Base-by-base conservation (phyloP, 23 red algal species). In the Rhodosorus marinus region DNA sequence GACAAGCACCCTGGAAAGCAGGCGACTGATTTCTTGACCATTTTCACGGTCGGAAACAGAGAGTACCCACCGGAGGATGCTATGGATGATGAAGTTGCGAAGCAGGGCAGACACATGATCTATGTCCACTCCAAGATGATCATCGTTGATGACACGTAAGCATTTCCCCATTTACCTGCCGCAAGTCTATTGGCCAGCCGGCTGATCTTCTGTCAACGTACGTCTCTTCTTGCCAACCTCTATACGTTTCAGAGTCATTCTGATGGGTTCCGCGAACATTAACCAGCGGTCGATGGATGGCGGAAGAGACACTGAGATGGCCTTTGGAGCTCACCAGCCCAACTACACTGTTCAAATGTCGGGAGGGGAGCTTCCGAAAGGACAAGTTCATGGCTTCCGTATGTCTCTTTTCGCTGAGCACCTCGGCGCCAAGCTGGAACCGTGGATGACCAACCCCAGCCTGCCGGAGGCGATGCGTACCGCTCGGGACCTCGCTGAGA, bases 191-290 rank as follows among this genome's bases (percentile, higher is more conserved):
- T n/a, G n/a, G n/a, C n/a, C n/a, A n/a, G n/a, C n/a, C n/a, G n/a
- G n/a, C n/a, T n/a, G n/a, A n/a, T n/a, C n/a, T n/a, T n/a, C n/a
- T n/a, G n/a, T n/a, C n/a, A n/a, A n/a, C n/a, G n/a, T n/a, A n/a
- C n/a, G n/a, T n/a, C n/a, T n/a, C n/a, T n/a, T n/a, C n/a, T n/a
- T n/a, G n/a, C n/a, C n/a, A n/a, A n/a, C n/a, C n/a, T n/a, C n/a
- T n/a, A n/a, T n/a, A n/a, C n/a, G n/a, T n/a, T n/a, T n/a, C n/a
- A n/a, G n/a, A n/a, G n/a, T n/a, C 11, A 70, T 55, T 55, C 61
- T 84, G 46, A 60, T 84, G 26, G 79, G 79, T 24, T 64, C 55
- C 38, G 79, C 79, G 45, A 84, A 84, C 59, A 72, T 71, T 20
- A 84, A 84, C 40, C 29, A 33, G 8, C 64, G 79, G 5, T 72